Evolutionary conservation across 768 basidiomycete species (phyloP).

Genomic region (Pulveroboletus frians): DNA sequence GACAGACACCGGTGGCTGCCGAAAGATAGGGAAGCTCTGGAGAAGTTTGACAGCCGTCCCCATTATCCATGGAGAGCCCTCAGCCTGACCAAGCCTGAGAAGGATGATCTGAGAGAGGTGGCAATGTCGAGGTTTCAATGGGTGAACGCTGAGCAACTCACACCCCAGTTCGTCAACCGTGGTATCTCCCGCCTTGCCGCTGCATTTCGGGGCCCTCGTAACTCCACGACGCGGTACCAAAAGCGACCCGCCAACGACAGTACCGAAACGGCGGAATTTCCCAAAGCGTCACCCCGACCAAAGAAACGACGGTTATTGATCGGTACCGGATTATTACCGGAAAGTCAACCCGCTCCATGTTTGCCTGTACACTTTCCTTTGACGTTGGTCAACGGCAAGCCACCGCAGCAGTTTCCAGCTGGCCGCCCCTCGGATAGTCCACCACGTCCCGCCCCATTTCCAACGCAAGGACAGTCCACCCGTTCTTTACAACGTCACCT

Average conservation of each 20-base stretch:
- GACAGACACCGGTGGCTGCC: slow-evolving; percentile 23
- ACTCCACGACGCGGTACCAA: slow-evolving; percentile 8
- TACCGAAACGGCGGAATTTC: slow-evolving; percentile 7
- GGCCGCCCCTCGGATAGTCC: slow-evolving; percentile 14
- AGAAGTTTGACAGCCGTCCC: slow-evolving; percentile 20
- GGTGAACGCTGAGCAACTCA: slow-evolving; percentile 29
- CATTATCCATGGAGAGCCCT: slow-evolving; percentile 27
- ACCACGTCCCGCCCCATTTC: background rate
- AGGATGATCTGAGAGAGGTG: slow-evolving; percentile 23
- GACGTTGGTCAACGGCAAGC: slow-evolving; percentile 26
- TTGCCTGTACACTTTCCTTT: slow-evolving; percentile 10
- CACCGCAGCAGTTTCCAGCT: slow-evolving; percentile 29
- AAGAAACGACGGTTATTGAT: slow-evolving; percentile 27
- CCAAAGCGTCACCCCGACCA: slow-evolving; percentile 14
- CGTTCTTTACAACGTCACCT: slow-evolving; percentile 26
- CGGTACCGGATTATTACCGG: background rate
- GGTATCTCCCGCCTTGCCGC: slow-evolving; percentile 17
- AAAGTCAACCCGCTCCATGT: slow-evolving; percentile 3
- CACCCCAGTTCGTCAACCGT: slow-evolving; percentile 23
- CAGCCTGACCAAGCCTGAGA: slow-evolving; percentile 21
- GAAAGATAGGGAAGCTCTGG: slow-evolving; percentile 24
- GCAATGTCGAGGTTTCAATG: slow-evolving; percentile 27
- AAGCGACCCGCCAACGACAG: slow-evolving; percentile 19
- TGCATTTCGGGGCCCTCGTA: slow-evolving; percentile 9
- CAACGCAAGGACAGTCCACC: slow-evolving; percentile 10